Evolutionary conservation across 306 rosid species (phyloP).

Genomic region (Cercis canadensis): DNA sequence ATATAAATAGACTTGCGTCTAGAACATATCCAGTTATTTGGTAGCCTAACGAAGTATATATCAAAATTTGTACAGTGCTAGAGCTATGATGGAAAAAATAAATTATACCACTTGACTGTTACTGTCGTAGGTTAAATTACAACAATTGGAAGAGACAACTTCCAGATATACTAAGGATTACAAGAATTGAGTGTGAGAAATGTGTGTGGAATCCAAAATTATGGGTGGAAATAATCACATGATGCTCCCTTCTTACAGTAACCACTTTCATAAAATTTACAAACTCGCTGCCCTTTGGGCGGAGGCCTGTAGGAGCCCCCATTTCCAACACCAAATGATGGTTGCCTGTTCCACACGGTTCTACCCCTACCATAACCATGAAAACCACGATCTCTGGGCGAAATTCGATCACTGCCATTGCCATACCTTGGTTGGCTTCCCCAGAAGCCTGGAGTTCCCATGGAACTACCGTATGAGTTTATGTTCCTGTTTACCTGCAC

Average conservation of each 20-base stretch:
- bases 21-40: too few species aligned
- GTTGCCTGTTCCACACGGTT: conserved; percentile 61
- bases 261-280: conserved; percentile 87
- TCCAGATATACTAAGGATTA: conserved; percentile 58
- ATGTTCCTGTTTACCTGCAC: conserved; percentile 55
- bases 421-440: conserved; percentile 67
- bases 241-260: conserved; percentile 79
- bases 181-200: conserved; percentile 57
- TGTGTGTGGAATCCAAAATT: conserved; percentile 58
- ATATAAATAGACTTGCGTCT: too few species aligned
- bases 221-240: conserved; percentile 77
- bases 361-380: conserved; percentile 65
- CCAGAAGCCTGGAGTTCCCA: conserved; percentile 44
- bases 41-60: too few species aligned
- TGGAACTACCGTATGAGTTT: conserved; percentile 41
- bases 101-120: conserved; percentile 59
- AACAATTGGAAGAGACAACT: conserved; percentile 57
- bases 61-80: not conserved
- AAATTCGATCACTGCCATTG: conserved; percentile 60
- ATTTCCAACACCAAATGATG: conserved; percentile 52
- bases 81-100: conserved; percentile 36
- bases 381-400: conserved; percentile 62
- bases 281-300: conserved; percentile 81
- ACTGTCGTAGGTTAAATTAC: conserved; percentile 68
- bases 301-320: conserved; percentile 61